Percentiles rank a stretch among this genome's conserved stretches.
Conservation (phyloP, 805 yeast species). For the Nadsonia fulvescens region DNA sequence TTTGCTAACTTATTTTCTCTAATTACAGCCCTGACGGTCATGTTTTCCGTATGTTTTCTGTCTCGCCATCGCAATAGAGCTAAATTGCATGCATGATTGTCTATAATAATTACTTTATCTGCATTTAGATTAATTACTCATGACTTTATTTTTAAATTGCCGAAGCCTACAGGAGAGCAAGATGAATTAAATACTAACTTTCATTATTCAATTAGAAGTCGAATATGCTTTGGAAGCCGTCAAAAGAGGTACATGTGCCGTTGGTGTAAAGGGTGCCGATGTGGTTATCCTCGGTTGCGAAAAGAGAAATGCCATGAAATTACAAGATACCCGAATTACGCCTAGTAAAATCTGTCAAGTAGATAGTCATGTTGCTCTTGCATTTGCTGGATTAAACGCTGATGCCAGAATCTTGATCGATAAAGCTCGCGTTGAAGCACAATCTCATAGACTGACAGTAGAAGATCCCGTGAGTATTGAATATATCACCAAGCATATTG, state of each 20-base stretch:
- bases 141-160: not conserved
- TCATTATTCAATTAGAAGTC: constrained; percentile 35
- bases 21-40: constrained; percentile 85
- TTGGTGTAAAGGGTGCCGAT: constrained; percentile 81
- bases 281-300: constrained; percentile 93
- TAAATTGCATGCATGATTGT: constrained; percentile 1
- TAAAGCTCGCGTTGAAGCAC: constrained; percentile 92
- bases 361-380: constrained; percentile 78
- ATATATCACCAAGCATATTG: constrained; percentile 81
- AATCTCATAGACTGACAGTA: constrained; percentile 78
- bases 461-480: constrained; percentile 89
- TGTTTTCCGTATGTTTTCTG: constrained; percentile 66
- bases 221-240: constrained; percentile 97
- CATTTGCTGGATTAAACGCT: constrained; percentile 97
- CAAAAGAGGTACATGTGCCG: constrained; percentile 95
- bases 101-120: not conserved
- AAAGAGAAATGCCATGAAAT: constrained; percentile 81
- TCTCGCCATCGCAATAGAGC: constrained; percentile 1
- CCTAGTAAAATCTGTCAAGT: constrained; percentile 86
- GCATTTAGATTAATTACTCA: not conserved
- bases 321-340: constrained; percentile 92
- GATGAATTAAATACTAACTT: constrained; percentile 16
- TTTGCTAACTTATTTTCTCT: constrained; percentile 4
- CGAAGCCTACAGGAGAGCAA: not conserved
- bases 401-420: constrained; percentile 91